phyloP scores from a whole-genome alignment of 768 basidiomycete species.

The Rubroboletus pulcherrimus region DNA sequence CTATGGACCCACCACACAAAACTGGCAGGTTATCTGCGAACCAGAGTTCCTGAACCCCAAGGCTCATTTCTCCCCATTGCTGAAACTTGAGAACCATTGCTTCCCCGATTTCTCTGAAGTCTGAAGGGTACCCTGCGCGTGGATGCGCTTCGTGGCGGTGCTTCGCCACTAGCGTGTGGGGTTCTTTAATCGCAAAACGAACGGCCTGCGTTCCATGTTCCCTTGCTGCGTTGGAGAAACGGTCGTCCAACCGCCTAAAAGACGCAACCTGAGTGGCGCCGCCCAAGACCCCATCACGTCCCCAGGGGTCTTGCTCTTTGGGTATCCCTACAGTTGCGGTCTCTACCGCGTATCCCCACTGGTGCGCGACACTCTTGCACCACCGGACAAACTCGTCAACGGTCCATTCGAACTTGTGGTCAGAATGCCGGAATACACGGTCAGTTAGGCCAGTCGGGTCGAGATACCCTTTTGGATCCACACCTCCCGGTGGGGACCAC shows the following conservation, averaged over 20 bases:
- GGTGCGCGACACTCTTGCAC: slow-evolving; percentile 51
- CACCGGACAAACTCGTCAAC: slow-evolving; percentile 63
- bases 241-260: slow-evolving; percentile 50
- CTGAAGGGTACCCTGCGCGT: slow-evolving; percentile 39
- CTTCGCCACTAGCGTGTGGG: slow-evolving; percentile 47
- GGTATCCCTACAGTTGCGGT: slow-evolving; percentile 57
- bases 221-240: slow-evolving; percentile 32
- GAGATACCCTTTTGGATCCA: slow-evolving; percentile 45
- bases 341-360: slow-evolving; percentile 73
- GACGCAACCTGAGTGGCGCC: slow-evolving; percentile 66
- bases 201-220: slow-evolving; percentile 5
- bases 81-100: slow-evolving; percentile 54
- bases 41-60: slow-evolving; percentile 44
- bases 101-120: slow-evolving; percentile 45
- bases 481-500: slow-evolving; percentile 55
- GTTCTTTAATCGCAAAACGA: slow-evolving; percentile 5
- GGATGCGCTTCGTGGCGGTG: slow-evolving; percentile 53
- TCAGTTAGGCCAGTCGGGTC: slow-evolving; percentile 77
- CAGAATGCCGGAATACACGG: slow-evolving; percentile 73
- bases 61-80: slow-evolving; percentile 43
- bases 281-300: slow-evolving; percentile 58
- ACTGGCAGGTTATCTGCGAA: slow-evolving; percentile 39
- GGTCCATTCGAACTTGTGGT: slow-evolving; percentile 93
- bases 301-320: slow-evolving; percentile 63
- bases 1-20: slow-evolving; percentile 34